These are phyloP conservation scores for Chlamydomonas incerta DNA, from an alignment of 139 green algal species.

Conservation along the genomic window DNA sequence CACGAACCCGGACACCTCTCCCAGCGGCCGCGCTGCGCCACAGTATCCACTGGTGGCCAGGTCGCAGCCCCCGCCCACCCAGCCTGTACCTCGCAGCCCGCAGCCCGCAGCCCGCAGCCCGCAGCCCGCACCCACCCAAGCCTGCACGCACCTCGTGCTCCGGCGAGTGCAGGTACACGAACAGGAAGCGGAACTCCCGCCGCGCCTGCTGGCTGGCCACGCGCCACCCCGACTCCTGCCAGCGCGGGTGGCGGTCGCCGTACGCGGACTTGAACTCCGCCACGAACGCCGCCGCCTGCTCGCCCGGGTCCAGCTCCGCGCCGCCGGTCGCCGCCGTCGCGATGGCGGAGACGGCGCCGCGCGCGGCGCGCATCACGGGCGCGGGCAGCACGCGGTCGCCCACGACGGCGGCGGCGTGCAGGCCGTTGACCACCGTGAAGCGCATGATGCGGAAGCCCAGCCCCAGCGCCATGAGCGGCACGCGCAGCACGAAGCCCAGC, in stretches of 20 bases:
- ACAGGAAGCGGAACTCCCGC: conserved; percentile 78
- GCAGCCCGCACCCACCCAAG: no score
- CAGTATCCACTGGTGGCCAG: no score
- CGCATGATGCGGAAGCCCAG: conserved; percentile 52
- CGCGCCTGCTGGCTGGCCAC: conserved; percentile 59
- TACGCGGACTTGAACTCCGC: conserved; percentile 52
- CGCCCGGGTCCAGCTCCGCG: conserved; percentile 20
- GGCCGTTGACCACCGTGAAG: conserved; percentile 38
- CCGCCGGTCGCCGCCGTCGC: background rate
- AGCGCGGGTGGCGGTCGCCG: conserved; percentile 53
- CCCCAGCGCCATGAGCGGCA: conserved; percentile 51
- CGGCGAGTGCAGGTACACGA: conserved; percentile 84
- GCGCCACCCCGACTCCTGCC: conserved; percentile 54
- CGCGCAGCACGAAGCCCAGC: conserved; percentile 35
- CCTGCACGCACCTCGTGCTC: conserved; percentile 69
- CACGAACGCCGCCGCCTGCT: conserved; percentile 53
- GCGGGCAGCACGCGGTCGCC: conserved; percentile 64
- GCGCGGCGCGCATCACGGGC: conserved; percentile 43
- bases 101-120: no score
- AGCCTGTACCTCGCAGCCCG: no score
- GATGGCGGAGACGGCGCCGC: background rate
- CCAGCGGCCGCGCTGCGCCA: no score
- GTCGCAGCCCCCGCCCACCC: no score
- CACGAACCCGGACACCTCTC: no score
- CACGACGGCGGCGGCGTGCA: conserved; percentile 44